phyloP scores from a whole-genome alignment of 2,329 filamentous ascomycete species.

The Hymenoscyphus salicellus region DNA sequence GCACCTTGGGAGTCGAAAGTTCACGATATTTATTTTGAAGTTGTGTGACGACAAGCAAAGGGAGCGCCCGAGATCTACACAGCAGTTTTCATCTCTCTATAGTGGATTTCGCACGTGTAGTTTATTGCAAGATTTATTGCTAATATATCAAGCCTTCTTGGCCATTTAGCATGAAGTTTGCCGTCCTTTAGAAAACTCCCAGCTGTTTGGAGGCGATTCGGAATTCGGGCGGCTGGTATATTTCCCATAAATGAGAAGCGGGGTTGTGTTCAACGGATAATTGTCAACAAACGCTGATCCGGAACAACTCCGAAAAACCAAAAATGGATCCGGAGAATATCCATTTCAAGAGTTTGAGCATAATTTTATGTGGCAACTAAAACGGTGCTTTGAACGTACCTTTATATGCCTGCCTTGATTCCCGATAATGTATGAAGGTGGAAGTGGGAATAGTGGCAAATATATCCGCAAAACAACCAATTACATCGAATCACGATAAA shows the following conservation, averaged over 20 bases:
- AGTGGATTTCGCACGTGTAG: constrained; percentile 6
- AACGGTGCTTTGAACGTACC: not conserved
- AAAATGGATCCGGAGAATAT: not conserved
- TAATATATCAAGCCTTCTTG: constrained; percentile 11
- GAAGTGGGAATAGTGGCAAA: no score
- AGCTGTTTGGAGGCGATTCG: constrained; percentile 12
- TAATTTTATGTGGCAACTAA: not conserved
- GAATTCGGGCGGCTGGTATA: constrained; percentile 2
- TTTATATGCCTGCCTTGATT: not conserved
- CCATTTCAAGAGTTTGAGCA: no score
- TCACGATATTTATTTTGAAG: constrained; percentile 3
- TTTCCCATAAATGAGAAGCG: constrained; percentile 8
- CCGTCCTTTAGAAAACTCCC: not conserved
- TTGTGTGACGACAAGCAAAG: not conserved
- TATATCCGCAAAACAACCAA: no score
- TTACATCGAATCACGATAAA: no score
- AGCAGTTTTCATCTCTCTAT: constrained; percentile 4
- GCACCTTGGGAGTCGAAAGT: not conserved
- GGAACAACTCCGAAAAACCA: not conserved
- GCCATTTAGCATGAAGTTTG: constrained; percentile 4
- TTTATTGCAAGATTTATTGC: not conserved
- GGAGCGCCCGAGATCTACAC: constrained; percentile 2
- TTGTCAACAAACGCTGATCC: constrained; percentile 1
- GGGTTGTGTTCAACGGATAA: constrained; percentile 10
- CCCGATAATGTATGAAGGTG: no score